Evolutionary conservation across 1,139 yeast species (phyloP), one percentile per base, ranked within the genome.

Genomic region (Hemisphaericaspora subhashii): DNA sequence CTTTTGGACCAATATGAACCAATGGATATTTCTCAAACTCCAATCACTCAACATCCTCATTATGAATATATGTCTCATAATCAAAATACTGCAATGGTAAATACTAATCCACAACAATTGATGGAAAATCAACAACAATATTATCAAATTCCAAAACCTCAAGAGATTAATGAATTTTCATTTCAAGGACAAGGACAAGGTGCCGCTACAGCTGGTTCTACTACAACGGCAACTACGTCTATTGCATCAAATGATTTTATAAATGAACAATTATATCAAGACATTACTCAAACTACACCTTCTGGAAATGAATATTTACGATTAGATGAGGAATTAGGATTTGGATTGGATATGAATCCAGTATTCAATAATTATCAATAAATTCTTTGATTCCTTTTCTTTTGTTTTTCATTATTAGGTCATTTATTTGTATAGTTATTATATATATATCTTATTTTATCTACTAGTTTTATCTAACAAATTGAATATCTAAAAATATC

Each of bases 241-340:
- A 26, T 21, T 8, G 34, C n/a, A 15, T 21, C 20, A 5, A 13
- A 25, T 18, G 39, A 36, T 16, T 16, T 28, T 13, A n/a, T 32
- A 6, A 31, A 36, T 27, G 34, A 36, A 28, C 39, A 36, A 28
- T 38, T 22, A 17, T 33, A 38, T 30, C 33, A 37, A n/a, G 30
- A 46, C 32, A 25, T 41, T 34, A 27, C 32, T n/a, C 33, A 37
- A 30, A 13, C 28, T 21, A 23, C 43, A n/a, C 31, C 46, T 7
- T 31, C 45, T 30, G 54, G 55, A 29, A 48, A 53, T 13, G 71
- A 68, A 33, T 55, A 68, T 31, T 66, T 66, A 44, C 52, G 69
- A 35, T 57, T 72, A 37, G 77, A 72, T 47, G 77, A 72, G 49
- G 77, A 71, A 40, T 52, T 72, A 28, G 74, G 76, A 2, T 69